These are phyloP conservation scores for Backusella luteola DNA, from an alignment of 192 early-diverging fungal genomes.

Conservation along the genomic window DNA sequence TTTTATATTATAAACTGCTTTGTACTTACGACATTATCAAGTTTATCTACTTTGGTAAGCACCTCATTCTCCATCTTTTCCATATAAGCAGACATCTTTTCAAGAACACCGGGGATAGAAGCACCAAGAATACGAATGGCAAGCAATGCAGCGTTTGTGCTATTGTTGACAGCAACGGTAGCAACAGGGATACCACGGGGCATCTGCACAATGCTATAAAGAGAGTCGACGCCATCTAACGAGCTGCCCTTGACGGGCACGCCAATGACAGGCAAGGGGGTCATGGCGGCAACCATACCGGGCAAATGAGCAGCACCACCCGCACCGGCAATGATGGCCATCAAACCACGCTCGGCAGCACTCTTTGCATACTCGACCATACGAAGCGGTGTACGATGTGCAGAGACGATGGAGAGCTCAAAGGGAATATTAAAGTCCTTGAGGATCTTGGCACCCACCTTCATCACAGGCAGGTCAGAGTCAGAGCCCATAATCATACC, in stretches of 20 bases:
- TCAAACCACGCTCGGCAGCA: conserved; percentile 87
- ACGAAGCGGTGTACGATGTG: conserved; percentile 92
- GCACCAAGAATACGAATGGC: conserved; percentile 90
- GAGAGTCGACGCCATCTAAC: conserved; percentile 95
- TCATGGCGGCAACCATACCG: conserved; percentile 98
- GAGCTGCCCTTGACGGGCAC: conserved; percentile 92
- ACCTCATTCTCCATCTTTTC: conserved; percentile 86
- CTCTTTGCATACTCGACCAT: conserved; percentile 91
- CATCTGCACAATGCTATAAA: conserved; percentile 99
- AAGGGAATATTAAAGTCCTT: conserved; percentile 90
- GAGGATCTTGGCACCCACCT: conserved; percentile 85
- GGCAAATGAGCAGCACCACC: conserved; percentile 98
- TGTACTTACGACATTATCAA: conserved; percentile 57
- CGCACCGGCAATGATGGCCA: conserved; percentile 97
- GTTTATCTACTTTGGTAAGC: conserved; percentile 77
- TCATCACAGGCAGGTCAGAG: conserved; percentile 95
- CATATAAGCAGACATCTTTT: conserved; percentile 79
- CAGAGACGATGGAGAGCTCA: conserved; percentile 96
- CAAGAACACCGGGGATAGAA: conserved; percentile 68
- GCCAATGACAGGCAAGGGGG: conserved; percentile 96
- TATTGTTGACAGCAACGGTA: conserved; percentile 98
- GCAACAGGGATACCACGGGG: conserved; percentile 98
- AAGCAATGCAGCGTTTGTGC: conserved; percentile 93
- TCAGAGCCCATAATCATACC: conserved; percentile 99
- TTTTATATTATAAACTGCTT: no score